Percentiles rank a stretch among this genome's conserved stretches.
Conservation (phyloP, 805 yeast species). For the Sugiyamaella smithiae region DNA sequence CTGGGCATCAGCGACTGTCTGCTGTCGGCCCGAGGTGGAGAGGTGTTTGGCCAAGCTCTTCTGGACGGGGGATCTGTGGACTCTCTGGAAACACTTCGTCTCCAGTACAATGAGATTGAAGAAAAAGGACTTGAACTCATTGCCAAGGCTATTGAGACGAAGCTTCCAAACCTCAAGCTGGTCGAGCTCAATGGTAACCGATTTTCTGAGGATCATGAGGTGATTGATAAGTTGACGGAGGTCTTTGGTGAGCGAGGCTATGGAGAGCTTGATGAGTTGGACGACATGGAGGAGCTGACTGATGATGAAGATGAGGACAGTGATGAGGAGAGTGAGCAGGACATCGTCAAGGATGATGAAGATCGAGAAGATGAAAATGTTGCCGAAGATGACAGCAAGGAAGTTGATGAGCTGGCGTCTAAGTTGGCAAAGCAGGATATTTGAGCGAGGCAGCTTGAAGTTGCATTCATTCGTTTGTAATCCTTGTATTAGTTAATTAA, state of each 20-base stretch:
- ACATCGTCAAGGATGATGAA: conserved; percentile 42
- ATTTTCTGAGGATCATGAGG: conserved; percentile 82
- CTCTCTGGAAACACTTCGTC: conserved; percentile 56
- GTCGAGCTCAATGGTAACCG: conserved; percentile 93
- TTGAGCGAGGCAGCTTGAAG: conserved; percentile 6
- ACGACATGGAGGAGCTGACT: conserved; percentile 85
- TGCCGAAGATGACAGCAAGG: conserved; percentile 42
- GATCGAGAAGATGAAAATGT: conserved; percentile 41
- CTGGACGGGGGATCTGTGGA: conserved; percentile 32
- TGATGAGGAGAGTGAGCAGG: conserved; percentile 49
- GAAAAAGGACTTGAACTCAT: conserved; percentile 60
- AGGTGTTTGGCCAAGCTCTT: conserved; percentile 42
- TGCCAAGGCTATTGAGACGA: conserved; percentile 49
- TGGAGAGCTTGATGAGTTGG: conserved; percentile 89
- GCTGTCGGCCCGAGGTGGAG: conserved; percentile 75
- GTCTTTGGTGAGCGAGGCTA: conserved; percentile 68
- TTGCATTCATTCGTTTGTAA: neutral
- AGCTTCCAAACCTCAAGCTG: conserved; percentile 56
- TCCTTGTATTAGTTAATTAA: neutral
- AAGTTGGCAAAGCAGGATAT: conserved; percentile 57
- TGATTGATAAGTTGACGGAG: conserved; percentile 56
- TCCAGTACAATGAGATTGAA: conserved; percentile 88
- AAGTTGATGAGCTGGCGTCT: conserved; percentile 57
- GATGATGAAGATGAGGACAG: conserved; percentile 68
- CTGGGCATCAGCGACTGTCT: conserved; percentile 87